phyloP scores from a whole-genome alignment of 108 stramenopile species.

The Conticribra weissflogii region DNA sequence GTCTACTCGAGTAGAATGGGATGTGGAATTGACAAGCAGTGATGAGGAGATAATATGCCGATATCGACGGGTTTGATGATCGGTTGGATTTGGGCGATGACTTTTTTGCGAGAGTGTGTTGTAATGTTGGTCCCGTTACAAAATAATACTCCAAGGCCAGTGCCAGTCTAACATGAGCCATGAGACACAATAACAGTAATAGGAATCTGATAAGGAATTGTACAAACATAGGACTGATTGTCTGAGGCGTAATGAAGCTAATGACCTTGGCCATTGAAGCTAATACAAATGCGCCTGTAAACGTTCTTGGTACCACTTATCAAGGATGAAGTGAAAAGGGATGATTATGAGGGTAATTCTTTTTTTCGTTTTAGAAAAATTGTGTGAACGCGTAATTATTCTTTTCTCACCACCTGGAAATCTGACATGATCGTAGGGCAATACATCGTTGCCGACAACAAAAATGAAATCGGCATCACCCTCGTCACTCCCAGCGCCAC shows the following conservation, averaged over 20 bases:
- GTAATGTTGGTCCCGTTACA: background rate
- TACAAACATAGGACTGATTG: conserved; percentile 57
- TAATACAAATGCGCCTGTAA: conserved; percentile 72
- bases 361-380: background rate
- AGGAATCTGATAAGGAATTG: conserved; percentile 70
- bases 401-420: conserved; percentile 57
- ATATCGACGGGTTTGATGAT: conserved; percentile 12
- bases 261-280: conserved; percentile 48
- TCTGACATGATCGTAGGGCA: conserved; percentile 76
- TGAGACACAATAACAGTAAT: conserved; percentile 51
- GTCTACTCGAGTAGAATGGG: conserved; percentile 93
- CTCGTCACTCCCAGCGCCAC: background rate
- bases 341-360: conserved; percentile 12
- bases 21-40: conserved; percentile 94
- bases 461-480: background rate
- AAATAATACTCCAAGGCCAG: conserved; percentile 43
- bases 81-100: background rate
- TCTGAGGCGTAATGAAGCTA: conserved; percentile 42
- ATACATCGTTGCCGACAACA: conserved; percentile 2
- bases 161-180: conserved; percentile 71
- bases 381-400: too few species aligned
- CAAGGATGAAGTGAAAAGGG: background rate
- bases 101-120: conserved; percentile 6
- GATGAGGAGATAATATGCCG: conserved; percentile 68
- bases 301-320: conserved; percentile 87